Evolutionary conservation across 2,329 filamentous ascomycete genomes (phyloP), one percentile per base, ranked within the genome.

Genomic region (Hymenoscyphus infarciens): DNA sequence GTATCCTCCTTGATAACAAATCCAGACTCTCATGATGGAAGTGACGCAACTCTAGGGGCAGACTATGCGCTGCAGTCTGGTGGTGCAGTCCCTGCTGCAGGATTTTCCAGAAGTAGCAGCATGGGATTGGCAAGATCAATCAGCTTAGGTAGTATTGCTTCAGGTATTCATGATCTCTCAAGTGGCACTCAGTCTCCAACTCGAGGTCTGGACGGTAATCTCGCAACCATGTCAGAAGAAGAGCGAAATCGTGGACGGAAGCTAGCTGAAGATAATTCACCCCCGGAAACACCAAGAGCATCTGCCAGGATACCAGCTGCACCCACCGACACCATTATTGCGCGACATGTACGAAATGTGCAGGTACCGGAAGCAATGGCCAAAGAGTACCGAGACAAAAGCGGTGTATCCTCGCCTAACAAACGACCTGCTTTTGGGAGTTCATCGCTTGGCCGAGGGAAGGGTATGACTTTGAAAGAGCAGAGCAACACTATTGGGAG

Each of bases 401-500:
- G 87, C 67, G 84, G 86, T 25, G 80, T 88, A 39, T 76, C 83
- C 7, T 90, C 85, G 5, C 84, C 86, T 8, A 39, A 80, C 27
- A 83, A 82, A 67, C 77, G 79, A 11, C 79, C 81, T 1, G 77
- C 77, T 22, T 79, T 80, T 3, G 77, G 79, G 8, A 81, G 82
- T 29, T 81, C 81, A 0, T 76, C 81, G 3, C 75, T 81, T 61
- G 78, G 80, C 33, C 81, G 85, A 53, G 87, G 87, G 22, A 87
- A 84, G 71, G 91, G 86, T 69, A 80, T 99, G 77, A 98, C 95
- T 0, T 80, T 99, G 49, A 98, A 97, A 75, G 95, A 99, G 76
- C 95, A 99, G 76, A 97, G 94, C 74, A 96, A 90, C 77, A 98
- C 94, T 15, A 97, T 99, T 67, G 95, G 99, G 76, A 87, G 93